Conservation (phyloP, 2,329 filamentous ascomycete species). For the Bertia moriformis region DNA sequence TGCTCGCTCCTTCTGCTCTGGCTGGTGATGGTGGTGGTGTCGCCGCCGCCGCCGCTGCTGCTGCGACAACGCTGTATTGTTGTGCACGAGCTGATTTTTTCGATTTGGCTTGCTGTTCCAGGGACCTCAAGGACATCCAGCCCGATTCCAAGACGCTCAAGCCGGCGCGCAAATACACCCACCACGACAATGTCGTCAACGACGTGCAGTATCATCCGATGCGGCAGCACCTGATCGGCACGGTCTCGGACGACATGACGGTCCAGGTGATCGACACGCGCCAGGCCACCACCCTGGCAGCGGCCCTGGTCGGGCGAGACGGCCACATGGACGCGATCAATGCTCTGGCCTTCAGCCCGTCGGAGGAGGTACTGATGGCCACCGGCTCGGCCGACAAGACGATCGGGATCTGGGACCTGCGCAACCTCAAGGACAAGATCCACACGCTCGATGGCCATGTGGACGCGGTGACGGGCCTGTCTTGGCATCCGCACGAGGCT, state of each 20-base stretch:
- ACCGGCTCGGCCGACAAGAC: slow-evolving; percentile 93
- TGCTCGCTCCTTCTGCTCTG: neutral
- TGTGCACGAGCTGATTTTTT: slow-evolving; percentile 1
- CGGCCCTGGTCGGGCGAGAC: slow-evolving; percentile 52
- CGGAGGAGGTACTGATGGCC: slow-evolving; percentile 72
- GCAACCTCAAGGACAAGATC: slow-evolving; percentile 77
- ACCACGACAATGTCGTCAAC: slow-evolving; percentile 85
- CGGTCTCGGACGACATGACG: slow-evolving; percentile 87
- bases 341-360: slow-evolving; percentile 85
- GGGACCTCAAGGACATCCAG: slow-evolving; percentile 68
- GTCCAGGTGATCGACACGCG: slow-evolving; percentile 86
- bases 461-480: slow-evolving; percentile 78
- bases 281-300: slow-evolving; percentile 45
- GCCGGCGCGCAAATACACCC: slow-evolving; percentile 63
- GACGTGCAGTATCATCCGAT: slow-evolving; percentile 92
- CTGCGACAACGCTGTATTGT: slow-evolving; percentile 3
- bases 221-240: slow-evolving; percentile 72
- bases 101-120: slow-evolving; percentile 14
- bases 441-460: slow-evolving; percentile 80
- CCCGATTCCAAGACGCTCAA: slow-evolving; percentile 55
- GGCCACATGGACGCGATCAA: slow-evolving; percentile 91
- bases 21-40: too few relatives aligned
- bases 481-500: slow-evolving; percentile 87
- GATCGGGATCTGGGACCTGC: slow-evolving; percentile 86
- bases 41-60: neutral